phyloP scores from a whole-genome alignment of 2,329 filamentous ascomycete genomes.

The Ceratocystis cacaofunesta region DNA sequence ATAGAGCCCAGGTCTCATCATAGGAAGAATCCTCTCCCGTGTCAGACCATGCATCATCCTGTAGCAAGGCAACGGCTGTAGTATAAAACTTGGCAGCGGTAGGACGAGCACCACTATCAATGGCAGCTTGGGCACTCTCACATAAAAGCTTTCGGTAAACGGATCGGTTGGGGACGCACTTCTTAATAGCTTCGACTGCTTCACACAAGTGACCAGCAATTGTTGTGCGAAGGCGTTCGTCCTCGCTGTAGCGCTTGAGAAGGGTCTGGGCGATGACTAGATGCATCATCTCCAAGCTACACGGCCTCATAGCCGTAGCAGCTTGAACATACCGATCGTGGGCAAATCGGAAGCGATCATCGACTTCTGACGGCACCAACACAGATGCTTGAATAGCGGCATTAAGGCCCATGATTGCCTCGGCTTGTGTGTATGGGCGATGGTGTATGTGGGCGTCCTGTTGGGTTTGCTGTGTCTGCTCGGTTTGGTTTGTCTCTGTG shows the following conservation, averaged over 20 bases:
- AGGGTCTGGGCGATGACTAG: slow-evolving; percentile 75
- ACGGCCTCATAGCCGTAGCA: slow-evolving; percentile 53
- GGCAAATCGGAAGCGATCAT: slow-evolving; percentile 75
- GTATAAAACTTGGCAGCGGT: slow-evolving; percentile 74
- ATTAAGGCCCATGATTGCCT: slow-evolving; percentile 66
- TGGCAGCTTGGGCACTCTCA: slow-evolving; percentile 61
- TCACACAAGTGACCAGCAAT: slow-evolving; percentile 71
- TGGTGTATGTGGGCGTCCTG: slow-evolving; percentile 22
- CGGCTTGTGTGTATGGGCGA: slow-evolving; percentile 41
- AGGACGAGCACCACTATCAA: slow-evolving; percentile 67
- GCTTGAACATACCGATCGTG: slow-evolving; percentile 79
- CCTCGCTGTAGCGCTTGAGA: slow-evolving; percentile 51
- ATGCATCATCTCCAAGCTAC: slow-evolving; percentile 66
- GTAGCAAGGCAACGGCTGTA: slow-evolving; percentile 62
- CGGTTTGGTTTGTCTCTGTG: neutral
- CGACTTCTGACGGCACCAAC: slow-evolving; percentile 64
- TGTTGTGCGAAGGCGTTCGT: slow-evolving; percentile 51
- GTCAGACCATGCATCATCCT: slow-evolving; percentile 63
- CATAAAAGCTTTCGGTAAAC: slow-evolving; percentile 63
- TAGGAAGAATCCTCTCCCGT: slow-evolving; percentile 53
- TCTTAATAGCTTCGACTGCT: slow-evolving; percentile 59
- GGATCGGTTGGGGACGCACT: slow-evolving; percentile 42
- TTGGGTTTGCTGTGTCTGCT: slow-evolving; percentile 19
- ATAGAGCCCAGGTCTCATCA: slow-evolving; percentile 68
- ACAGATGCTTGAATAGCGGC: slow-evolving; percentile 66